Percentiles rank a stretch among this genome's conserved stretches.
These are phyloP conservation scores for Vicia sativa DNA, from an alignment of 306 rosid genomes.

Conservation along the genomic window DNA sequence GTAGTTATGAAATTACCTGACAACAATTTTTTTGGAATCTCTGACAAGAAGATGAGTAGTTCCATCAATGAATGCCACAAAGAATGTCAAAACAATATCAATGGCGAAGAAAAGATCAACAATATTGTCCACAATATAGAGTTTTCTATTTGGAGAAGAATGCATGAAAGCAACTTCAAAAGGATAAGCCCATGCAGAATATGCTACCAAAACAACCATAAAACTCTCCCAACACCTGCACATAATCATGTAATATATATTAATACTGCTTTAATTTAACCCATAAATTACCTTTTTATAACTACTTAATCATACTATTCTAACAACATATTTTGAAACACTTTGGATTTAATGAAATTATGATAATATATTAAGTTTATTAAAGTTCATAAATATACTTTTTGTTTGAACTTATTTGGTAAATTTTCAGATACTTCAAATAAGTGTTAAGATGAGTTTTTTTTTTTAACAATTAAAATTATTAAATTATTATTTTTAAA, in stretches of 20 bases:
- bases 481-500: too few species aligned
- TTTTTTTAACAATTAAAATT: background rate
- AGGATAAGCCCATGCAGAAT: slow-evolving; percentile 83
- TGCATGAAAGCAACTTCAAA: slow-evolving; percentile 77
- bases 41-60: slow-evolving; percentile 72
- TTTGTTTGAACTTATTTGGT: background rate
- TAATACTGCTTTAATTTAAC: background rate
- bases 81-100: slow-evolving; percentile 82
- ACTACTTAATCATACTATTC: background rate
- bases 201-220: slow-evolving; percentile 82
- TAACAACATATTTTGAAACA: background rate
- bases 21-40: slow-evolving; percentile 62
- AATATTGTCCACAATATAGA: slow-evolving; percentile 54
- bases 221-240: slow-evolving; percentile 80
- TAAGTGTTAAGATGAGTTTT: background rate
- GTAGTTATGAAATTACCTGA: slow-evolving; percentile 48
- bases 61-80: slow-evolving; percentile 67
- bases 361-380: background rate
- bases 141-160: slow-evolving; percentile 33
- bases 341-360: background rate
- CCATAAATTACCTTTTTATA: background rate
- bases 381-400: background rate
- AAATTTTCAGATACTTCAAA: background rate
- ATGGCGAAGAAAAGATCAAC: slow-evolving; percentile 73
- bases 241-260: background rate